Evolutionary conservation across 164 flowering plant genomes (phyloP).

Genomic region (Piper betle): DNA sequence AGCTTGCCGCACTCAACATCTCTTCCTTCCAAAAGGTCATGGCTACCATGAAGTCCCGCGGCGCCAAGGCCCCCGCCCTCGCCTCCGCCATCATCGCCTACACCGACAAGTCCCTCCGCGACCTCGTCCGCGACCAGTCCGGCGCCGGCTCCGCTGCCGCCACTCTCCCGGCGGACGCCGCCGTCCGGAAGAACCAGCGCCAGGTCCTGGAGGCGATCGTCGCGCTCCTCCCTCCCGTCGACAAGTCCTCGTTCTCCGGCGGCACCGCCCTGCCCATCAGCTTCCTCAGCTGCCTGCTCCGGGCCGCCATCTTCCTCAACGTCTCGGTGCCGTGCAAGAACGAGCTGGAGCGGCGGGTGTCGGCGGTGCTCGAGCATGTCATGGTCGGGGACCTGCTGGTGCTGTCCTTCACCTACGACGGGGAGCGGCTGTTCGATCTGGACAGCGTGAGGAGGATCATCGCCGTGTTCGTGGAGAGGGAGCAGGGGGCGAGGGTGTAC

Average conservation of each 20-base stretch:
- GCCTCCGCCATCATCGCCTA: conserved; percentile 89
- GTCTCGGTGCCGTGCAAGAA: conserved; percentile 86
- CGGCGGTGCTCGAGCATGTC: conserved; percentile 61
- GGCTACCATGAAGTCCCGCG: conserved; percentile 78
- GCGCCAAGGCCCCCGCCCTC: conserved; percentile 64
- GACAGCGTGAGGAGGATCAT: conserved; percentile 73
- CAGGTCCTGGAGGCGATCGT: conserved; percentile 72
- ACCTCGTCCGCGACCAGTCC: conserved; percentile 57
- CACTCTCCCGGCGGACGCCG: conserved; percentile 14
- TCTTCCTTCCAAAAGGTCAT: conserved; percentile 76
- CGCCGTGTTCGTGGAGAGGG: conserved; percentile 54
- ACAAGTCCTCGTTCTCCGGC: conserved; percentile 47
- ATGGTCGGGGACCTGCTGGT: conserved; percentile 83
- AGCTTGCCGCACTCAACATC: conserved; percentile 56
- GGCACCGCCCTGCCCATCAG: conserved; percentile 68
- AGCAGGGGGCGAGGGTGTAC: conserved; percentile 25
- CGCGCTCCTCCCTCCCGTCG: conserved; percentile 81
- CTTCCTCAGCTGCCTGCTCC: conserved; percentile 73
- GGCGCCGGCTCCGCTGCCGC: conserved; percentile 24
- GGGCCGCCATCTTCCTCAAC: conserved; percentile 71
- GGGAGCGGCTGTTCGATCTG: conserved; percentile 69
- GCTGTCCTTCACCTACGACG: conserved; percentile 65
- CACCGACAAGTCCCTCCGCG: conserved; percentile 86
- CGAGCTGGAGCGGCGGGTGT: conserved; percentile 85
- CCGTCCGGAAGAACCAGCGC: conserved; percentile 21